Base-by-base conservation (phyloP, 129 eudicot species). In the Logfia minima region DNA sequence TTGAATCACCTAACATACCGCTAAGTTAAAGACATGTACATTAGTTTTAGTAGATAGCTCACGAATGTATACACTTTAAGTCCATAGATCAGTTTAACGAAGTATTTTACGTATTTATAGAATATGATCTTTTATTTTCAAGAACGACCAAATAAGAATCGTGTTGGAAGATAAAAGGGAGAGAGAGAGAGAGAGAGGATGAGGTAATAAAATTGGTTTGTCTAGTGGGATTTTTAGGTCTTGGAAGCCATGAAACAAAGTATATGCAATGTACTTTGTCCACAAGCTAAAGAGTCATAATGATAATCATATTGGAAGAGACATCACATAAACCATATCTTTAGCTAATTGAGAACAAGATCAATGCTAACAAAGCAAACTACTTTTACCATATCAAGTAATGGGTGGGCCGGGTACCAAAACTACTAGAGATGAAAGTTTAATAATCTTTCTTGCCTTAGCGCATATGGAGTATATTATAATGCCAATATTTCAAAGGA, bases 281-380 rank as follows among this genome's bases (percentile, higher is more conserved):
- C 74, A 79, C 68, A 61, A 34, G 66, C 68, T 55, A 66, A 74
- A 60, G 48, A 76, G 81, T 78, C 85, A 68, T 77, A 63, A 78
- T 68, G 61, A 23, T 78, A 81, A 77, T 77, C 74, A 60, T 85
- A 35, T 71, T 68, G 19, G 75, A 64, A 61, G 66, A 80, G 75
- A 79, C 75, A 81, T 41, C 77, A 74, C 52, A 74, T 74, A 73
- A 80, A 56, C 75, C 60, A 65, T 48, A 70, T 69, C 82, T 58
- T 43, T 77, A 66, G 61, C 73, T 59, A 77, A 78, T 58, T 73
- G 76, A 79, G 66, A 78, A 56, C 83, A 74, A 63, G 76, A 68
- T 82, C 75, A 71, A 17, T 74, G 68, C 72, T 77, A 74, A 31
- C 67, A 70, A 77, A 69, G 22, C 39, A 66, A 64, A 41, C 59